These are phyloP conservation scores for Berkeleyomyces basicola DNA, from an alignment of 2,329 filamentous ascomycete genomes.

Conservation along the genomic window DNA sequence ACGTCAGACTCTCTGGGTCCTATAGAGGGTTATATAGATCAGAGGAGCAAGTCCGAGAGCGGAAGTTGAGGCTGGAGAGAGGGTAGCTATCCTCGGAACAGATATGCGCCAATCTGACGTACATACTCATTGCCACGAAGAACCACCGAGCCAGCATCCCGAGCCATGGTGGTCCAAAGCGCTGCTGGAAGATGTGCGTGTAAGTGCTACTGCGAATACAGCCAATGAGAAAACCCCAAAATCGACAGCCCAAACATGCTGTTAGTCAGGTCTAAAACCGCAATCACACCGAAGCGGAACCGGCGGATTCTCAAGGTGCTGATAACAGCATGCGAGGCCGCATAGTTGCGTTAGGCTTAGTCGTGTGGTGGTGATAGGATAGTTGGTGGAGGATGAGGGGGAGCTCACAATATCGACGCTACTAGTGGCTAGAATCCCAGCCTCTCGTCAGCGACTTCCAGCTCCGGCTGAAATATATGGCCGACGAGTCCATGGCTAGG, in stretches of 20 bases:
- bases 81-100: too few relatives aligned
- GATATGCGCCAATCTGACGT: too few relatives aligned
- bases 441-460: too few relatives aligned
- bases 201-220: not conserved
- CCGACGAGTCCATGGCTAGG: too few relatives aligned
- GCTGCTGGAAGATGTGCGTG: not conserved
- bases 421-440: too few relatives aligned
- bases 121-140: too few relatives aligned
- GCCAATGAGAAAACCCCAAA: not conserved
- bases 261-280: not conserved
- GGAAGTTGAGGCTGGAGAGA: not conserved
- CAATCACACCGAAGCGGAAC: not conserved
- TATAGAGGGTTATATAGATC: not conserved
- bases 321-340: not conserved
- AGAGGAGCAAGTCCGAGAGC: not conserved
- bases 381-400: too few relatives aligned
- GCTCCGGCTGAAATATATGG: too few relatives aligned
- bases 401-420: too few relatives aligned
- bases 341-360: not conserved
- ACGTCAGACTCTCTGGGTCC: too few relatives aligned
- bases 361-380: not conserved
- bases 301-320: not conserved
- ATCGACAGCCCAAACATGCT: not conserved
- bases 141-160: too few relatives aligned
- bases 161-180: too few relatives aligned